A percentile compares a stretch with the other conserved stretches of the same genome.
phyloP scores from a whole-genome alignment of 2,329 filamentous ascomycete species.

The Colletotrichum caudatum region DNA sequence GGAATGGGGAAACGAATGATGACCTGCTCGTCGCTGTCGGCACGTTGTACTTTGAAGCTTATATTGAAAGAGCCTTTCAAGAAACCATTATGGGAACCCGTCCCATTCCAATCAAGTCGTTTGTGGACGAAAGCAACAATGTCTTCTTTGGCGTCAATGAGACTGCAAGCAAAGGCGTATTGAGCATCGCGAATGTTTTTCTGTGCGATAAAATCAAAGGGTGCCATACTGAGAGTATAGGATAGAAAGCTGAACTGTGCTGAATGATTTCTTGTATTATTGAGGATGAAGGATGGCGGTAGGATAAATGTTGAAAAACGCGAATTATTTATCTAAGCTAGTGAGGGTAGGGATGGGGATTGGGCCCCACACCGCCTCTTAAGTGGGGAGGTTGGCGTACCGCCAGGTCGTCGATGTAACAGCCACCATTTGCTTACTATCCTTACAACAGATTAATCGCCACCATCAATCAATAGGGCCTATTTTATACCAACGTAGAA shows the following conservation, averaged over 20 bases:
- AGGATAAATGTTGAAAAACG: too few species aligned
- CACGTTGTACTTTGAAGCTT: constrained; percentile 44
- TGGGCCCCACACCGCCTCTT: constrained; percentile 7
- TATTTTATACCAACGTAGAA: too few species aligned
- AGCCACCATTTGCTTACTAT: constrained; percentile 7
- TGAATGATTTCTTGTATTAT: neutral
- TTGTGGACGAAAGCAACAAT: constrained; percentile 43
- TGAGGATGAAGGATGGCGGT: too few species aligned
- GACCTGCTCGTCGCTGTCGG: constrained; percentile 42
- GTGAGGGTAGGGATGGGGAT: neutral
- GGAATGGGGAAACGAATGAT: constrained; percentile 48
- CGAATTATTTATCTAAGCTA: constrained; percentile 1
- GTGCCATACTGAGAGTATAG: neutral
- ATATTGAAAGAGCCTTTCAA: constrained; percentile 49
- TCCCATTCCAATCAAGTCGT: constrained; percentile 37
- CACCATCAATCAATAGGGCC: too few species aligned
- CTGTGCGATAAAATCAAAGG: neutral
- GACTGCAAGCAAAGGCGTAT: neutral
- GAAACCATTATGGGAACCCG: constrained; percentile 44
- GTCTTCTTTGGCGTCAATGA: neutral
- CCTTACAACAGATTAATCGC: neutral
- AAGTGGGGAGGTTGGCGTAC: constrained; percentile 1
- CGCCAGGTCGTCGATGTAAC: constrained; percentile 6
- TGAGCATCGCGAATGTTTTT: neutral
- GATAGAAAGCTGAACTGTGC: neutral